Conservation (phyloP, 768 basidiomycete species). For the Lanmaoa rubissima region DNA sequence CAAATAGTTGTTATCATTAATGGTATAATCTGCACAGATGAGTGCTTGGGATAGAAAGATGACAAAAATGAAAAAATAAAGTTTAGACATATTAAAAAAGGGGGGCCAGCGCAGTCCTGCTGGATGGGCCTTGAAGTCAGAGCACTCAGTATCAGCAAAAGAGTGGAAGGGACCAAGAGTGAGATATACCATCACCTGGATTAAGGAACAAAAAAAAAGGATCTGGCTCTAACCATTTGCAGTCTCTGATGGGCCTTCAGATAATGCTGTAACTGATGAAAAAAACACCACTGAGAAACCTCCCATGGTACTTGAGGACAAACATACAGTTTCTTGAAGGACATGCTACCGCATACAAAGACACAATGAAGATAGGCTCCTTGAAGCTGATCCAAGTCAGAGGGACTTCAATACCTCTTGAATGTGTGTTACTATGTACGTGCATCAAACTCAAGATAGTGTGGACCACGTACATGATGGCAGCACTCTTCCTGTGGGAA, state of each 20-base stretch:
- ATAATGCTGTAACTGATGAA: constrained; percentile 8
- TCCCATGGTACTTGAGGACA: not conserved
- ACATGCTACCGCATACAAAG: not conserved
- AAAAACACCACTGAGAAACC: not conserved
- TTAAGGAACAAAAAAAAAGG: not conserved
- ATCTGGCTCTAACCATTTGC: not conserved
- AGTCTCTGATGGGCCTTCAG: not conserved
- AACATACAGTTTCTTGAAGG: not conserved
- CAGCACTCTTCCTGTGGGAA: not conserved
- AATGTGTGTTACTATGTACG: not conserved
- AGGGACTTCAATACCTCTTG: not conserved
- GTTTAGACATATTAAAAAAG: constrained; percentile 6
- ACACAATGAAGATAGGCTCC: not conserved
- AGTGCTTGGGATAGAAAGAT: not conserved
- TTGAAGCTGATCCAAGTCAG: not conserved
- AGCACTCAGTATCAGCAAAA: not conserved
- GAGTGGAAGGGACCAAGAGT: constrained; percentile 6
- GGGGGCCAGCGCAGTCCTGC: not conserved
- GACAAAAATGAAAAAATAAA: not conserved
- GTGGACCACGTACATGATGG: not conserved
- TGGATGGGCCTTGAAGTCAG: not conserved
- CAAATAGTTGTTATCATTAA: constrained; percentile 29
- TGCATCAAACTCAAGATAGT: too few species aligned
- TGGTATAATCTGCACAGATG: constrained; percentile 25
- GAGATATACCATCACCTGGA: not conserved